Conservation (phyloP, 1,284 basidiomycete genomes). For the Salmacisia buchloeana region DNA sequence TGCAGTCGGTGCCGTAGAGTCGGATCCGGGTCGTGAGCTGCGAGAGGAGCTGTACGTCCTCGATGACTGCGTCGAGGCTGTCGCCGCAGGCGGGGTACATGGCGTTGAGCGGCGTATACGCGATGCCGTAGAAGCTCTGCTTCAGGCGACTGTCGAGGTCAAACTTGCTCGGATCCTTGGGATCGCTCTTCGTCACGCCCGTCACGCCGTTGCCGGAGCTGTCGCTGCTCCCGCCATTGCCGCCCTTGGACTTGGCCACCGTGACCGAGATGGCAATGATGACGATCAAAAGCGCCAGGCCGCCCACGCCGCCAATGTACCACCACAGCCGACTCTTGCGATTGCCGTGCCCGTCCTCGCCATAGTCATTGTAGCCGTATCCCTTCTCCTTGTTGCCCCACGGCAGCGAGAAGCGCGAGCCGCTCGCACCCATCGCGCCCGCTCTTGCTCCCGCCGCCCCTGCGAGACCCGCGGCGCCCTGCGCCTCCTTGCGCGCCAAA, state of each 20-base stretch:
- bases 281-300: conserved; percentile 17
- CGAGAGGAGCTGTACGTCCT: conserved; percentile 54
- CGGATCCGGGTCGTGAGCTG: conserved; percentile 49
- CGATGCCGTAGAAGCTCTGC: conserved; percentile 58
- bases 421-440: neutral
- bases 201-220: conserved; percentile 9
- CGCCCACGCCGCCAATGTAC: conserved; percentile 15
- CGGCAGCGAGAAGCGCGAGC: neutral
- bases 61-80: conserved; percentile 52
- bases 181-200: conserved; percentile 43
- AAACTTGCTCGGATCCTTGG: conserved; percentile 64
- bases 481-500: conserved; percentile 25
- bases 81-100: conserved; percentile 52
- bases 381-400: conserved; percentile 1
- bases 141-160: conserved; percentile 61
- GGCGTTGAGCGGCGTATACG: conserved; percentile 37
- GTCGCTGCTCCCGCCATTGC: conserved; percentile 10
- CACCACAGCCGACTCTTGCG: conserved; percentile 18
- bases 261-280: conserved; percentile 25
- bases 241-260: conserved; percentile 8
- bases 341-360: neutral
- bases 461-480: conserved; percentile 8
- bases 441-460: neutral
- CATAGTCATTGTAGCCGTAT: conserved; percentile 13
- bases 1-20: conserved; percentile 55